phyloP scores from a whole-genome alignment of 2,329 filamentous ascomycete species.

The Hypomyces perniciosus region DNA sequence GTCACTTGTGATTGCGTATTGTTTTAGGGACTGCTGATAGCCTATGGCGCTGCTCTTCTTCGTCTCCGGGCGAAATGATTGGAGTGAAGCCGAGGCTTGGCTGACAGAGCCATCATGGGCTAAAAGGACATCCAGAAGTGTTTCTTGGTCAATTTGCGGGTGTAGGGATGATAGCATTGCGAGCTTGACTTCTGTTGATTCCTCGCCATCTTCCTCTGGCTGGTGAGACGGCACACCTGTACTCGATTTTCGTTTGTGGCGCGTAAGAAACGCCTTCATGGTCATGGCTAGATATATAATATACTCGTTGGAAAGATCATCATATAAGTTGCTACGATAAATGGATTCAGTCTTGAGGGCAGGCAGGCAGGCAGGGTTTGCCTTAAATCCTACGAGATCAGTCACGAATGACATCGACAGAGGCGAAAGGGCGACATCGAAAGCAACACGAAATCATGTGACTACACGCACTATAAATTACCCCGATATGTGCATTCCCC shows the following conservation, averaged over 20 bases:
- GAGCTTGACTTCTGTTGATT: constrained; percentile 85
- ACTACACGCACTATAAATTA: neutral
- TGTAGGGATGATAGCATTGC: constrained; percentile 76
- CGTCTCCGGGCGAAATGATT: constrained; percentile 15
- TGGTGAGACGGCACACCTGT: constrained; percentile 19
- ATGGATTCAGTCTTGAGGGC: neutral
- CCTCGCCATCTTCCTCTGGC: constrained; percentile 45
- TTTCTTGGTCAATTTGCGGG: constrained; percentile 55
- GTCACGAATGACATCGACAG: constrained; percentile 1
- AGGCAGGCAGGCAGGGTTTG: neutral
- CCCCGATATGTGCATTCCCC: constrained; percentile 16
- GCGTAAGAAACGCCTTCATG: constrained; percentile 55
- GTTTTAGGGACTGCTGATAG: constrained; percentile 58
- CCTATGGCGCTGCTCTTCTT: constrained; percentile 40
- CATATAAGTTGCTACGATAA: neutral
- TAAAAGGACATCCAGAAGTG: constrained; percentile 72
- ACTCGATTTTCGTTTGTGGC: constrained; percentile 44
- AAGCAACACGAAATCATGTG: constrained; percentile 25
- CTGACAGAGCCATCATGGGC: constrained; percentile 72
- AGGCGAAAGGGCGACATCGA: constrained; percentile 14
- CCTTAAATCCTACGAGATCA: neutral
- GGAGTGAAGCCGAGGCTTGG: constrained; percentile 54
- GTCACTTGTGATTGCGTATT: constrained; percentile 34
- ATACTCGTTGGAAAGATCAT: neutral
- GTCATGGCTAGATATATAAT: neutral